Base-by-base conservation (phyloP, 2,329 filamentous ascomycete genomes). In the Talaromyces funiculosus region DNA sequence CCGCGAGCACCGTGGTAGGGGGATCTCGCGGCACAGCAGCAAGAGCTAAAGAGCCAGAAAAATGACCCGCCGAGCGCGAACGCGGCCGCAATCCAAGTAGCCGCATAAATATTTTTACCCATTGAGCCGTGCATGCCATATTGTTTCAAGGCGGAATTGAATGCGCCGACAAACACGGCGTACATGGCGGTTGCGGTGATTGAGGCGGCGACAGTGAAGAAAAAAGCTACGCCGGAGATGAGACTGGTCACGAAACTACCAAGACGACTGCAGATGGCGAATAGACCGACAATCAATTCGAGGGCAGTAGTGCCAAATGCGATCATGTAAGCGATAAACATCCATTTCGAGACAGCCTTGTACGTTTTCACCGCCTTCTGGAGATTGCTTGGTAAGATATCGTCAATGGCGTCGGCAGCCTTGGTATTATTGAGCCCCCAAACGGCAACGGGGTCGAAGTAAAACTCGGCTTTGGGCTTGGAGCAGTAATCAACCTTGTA, bases 11-110 rank as follows among this genome's bases (percentile, higher is more conserved):
- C 72, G 63, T 72, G 77, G 69, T 77, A 79, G 29, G 78, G 77
- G 59, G 77, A 81, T 67, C 82, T 80, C 51, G 90, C 90, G 67
- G 84, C 86, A 82, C 92, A 96, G 85, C 92, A 97, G 87, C 93
- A 97, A 69, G 89, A 84, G 75, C 87, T 90, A 74, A 95, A 85
- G 71, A 92, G 79, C 93, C 94, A 97, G 87, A 97, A 97, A 72
- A 96, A 77, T 65, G 84, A 85, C 7, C 89, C 88, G 43, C 75
- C 90, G 35, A 94, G 72, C 63, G 88, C 87, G 72, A 95, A 92
- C 29, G 84, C 89, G 40, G 88, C 87, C 45, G 87, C 87, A 62
- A 97, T 80, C 90, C 92, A 97, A 68, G 89, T 84, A 20, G 86
- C 78, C 37, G 82, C 82, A 59, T 94, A 85, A 78, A 89, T 93